phyloP scores from a whole-genome alignment of 2,329 filamentous ascomycete genomes.

The Huntiella bhutanensis region DNA sequence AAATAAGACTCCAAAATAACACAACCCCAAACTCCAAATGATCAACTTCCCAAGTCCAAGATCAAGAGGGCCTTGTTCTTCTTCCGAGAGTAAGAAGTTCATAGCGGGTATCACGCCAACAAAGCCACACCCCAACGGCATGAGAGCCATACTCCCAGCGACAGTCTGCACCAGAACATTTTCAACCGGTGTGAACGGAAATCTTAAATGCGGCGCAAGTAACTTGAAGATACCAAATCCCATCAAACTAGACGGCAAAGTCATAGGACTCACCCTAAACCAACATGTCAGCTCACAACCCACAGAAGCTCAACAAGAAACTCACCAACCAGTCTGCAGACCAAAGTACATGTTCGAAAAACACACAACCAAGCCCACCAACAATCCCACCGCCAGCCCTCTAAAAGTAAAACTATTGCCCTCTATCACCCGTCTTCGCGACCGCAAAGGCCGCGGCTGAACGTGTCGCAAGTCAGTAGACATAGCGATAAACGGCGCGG shows the following conservation, averaged over 20 bases:
- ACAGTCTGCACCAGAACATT: slow-evolving; percentile 96
- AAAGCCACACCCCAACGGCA: slow-evolving; percentile 89
- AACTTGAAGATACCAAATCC: slow-evolving; percentile 87
- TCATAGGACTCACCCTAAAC: slow-evolving; percentile 52
- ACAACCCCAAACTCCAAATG: slow-evolving; percentile 80
- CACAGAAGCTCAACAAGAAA: background rate
- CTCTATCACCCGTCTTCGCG: slow-evolving; percentile 12
- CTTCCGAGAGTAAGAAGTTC: slow-evolving; percentile 60
- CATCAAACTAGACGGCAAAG: slow-evolving; percentile 86
- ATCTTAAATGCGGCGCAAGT: slow-evolving; percentile 49
- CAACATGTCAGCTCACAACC: background rate
- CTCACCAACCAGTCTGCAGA: slow-evolving; percentile 52
- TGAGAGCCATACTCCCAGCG: slow-evolving; percentile 84
- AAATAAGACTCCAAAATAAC: slow-evolving; percentile 93
- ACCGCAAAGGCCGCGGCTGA: background rate
- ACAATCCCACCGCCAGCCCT: slow-evolving; percentile 58
- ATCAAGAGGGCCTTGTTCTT: slow-evolving; percentile 60
- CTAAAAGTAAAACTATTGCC: slow-evolving; percentile 67
- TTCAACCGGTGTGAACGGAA: slow-evolving; percentile 83
- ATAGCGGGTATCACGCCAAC: slow-evolving; percentile 89
- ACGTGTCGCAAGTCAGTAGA: background rate
- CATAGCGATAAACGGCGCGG: background rate
- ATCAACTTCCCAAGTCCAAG: slow-evolving; percentile 61
- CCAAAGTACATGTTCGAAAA: slow-evolving; percentile 99
- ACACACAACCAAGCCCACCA: slow-evolving; percentile 77